phyloP scores from a whole-genome alignment of 257 asterid genomes.

The Datura wrightii region DNA sequence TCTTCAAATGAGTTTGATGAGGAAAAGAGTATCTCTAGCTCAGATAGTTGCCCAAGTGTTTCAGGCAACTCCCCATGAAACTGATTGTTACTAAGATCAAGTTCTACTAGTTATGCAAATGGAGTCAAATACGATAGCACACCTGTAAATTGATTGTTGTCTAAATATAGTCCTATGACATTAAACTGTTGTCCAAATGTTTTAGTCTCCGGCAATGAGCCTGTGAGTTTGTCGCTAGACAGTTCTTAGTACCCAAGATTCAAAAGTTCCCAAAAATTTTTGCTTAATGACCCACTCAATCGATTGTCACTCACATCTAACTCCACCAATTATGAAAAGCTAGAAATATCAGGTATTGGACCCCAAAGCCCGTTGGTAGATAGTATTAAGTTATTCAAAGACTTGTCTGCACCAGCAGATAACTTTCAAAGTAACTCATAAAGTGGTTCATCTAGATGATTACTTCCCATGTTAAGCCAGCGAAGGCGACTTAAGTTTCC shows the following conservation, averaged over 20 bases:
- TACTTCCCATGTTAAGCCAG: background rate
- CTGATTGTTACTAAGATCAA: slow-evolving; percentile 20
- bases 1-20: slow-evolving; percentile 29
- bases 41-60: slow-evolving; percentile 34
- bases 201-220: slow-evolving; percentile 26
- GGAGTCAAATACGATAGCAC: slow-evolving; percentile 33
- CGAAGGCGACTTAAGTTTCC: slow-evolving; percentile 16
- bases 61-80: slow-evolving; percentile 30
- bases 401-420: slow-evolving; percentile 2
- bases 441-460: background rate
- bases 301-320: background rate
- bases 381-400: background rate
- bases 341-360: background rate
- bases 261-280: background rate
- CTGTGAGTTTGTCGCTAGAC: background rate
- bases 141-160: slow-evolving; percentile 31
- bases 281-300: background rate
- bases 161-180: slow-evolving; percentile 26
- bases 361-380: background rate
- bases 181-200: background rate
- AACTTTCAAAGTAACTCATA: background rate
- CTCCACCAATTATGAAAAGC: slow-evolving; percentile 13
- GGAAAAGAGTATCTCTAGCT: background rate
- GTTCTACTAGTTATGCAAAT: slow-evolving; percentile 29
- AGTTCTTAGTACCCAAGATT: background rate